Base-by-base conservation (phyloP, 169 alveolate species). In the Plasmodium vivax region DNA sequence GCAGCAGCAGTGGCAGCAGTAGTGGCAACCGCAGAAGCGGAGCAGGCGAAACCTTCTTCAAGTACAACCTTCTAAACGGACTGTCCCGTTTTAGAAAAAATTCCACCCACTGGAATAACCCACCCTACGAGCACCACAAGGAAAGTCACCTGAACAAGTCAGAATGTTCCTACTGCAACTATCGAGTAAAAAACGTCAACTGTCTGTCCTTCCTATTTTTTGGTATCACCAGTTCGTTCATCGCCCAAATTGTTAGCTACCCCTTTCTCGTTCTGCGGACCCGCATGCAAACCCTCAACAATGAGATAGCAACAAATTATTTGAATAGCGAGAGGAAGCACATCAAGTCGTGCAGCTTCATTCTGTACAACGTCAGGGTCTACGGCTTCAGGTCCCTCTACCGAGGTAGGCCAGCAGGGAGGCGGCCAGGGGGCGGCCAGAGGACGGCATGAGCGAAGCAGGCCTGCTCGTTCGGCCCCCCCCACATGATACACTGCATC, bases 201-300 rank as follows among this genome's bases (percentile, higher is more conserved):
- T 87, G 93, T 45, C 23, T 87, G 30, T 75, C 93, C 0, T 87
- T 87, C 82, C 72, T 87, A 14, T 87, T 87, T 75, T 87, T 87
- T 56, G 93, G 93, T 6, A 87, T 87, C 38, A 77, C 93, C 14
- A 87, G 93, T 30, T 87, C 93, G 8, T 87, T 87, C 47, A 87
- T 87, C 30, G 93, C 93, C 1, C 93, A 87, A 41, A 75, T 87
- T 16, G 93, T 87, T 2, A 87, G 93, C 34, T 87, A 87, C 30
- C 93, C 93, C 7, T 87, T 87, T 77, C 85, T 87, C 30, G 93
- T 87, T 23, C 56, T 87, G 71, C 62, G 93, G 4, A 87, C 93
- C 16, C 36, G 93, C 23, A 87, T 87, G 93, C 93, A 87, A 87
- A 87, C 93, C 0, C 77, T 87, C 16, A 87, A 87, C 71, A 87